Percentiles rank a stretch among this genome's conserved stretches.
phyloP scores from a whole-genome alignment of 768 basidiomycete genomes.

The Suillus americanus region DNA sequence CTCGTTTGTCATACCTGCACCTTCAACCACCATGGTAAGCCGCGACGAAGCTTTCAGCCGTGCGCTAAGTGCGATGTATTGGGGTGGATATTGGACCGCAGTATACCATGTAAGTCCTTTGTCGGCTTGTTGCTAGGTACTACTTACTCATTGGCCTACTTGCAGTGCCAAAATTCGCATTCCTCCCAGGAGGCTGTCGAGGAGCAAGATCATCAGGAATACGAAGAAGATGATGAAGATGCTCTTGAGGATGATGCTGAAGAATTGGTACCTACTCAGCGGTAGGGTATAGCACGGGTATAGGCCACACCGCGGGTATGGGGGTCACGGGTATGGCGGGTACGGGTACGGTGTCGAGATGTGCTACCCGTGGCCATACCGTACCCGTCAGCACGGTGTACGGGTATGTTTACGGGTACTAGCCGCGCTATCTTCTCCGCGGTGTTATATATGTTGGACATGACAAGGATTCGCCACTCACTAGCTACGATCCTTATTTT shows the following conservation, averaged over 20 bases:
- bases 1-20: conserved; percentile 31
- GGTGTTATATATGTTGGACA: too few species aligned
- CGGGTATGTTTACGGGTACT: too few species aligned
- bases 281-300: too few species aligned
- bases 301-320: too few species aligned
- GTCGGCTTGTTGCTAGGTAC: not conserved
- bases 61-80: conserved; percentile 80
- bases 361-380: too few species aligned
- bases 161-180: conserved; percentile 34
- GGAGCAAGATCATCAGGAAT: conserved; percentile 30
- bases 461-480: too few species aligned
- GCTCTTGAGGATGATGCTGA: conserved; percentile 25
- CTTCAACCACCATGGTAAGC: conserved; percentile 42
- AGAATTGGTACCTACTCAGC: conserved; percentile 29
- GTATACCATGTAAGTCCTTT: conserved; percentile 66
- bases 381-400: too few species aligned
- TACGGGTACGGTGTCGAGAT: too few species aligned
- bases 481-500: too few species aligned
- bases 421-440: too few species aligned
- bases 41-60: conserved; percentile 77
- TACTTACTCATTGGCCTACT: conserved; percentile 7
- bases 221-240: conserved; percentile 25
- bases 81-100: conserved; percentile 87
- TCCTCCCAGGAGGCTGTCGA: conserved; percentile 14
- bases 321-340: too few species aligned